Evolutionary conservation across 2,329 filamentous ascomycete species (phyloP), one percentile per base, ranked within the genome.

Genomic region (Paecilomyces niveus): DNA sequence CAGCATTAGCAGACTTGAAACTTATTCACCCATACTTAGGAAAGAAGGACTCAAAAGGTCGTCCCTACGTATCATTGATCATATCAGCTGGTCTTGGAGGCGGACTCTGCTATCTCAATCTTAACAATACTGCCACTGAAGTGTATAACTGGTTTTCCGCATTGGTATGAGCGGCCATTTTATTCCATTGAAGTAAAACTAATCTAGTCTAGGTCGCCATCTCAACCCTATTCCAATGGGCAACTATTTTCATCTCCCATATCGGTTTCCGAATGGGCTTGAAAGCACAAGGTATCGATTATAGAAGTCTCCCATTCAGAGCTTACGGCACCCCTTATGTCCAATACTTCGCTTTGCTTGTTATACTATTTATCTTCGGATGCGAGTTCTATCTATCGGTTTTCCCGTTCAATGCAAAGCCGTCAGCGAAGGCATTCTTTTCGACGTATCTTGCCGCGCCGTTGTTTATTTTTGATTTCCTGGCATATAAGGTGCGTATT

Each of bases 111-210:
- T 74, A 74, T 61, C 63, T 74, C 3, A 73, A 73, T 55, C 64
- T 64, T 22, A 69, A 69, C 53, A 64, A 65, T 49, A 61, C 65
- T 22, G 64, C 65, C 3, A 60, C 57, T 11, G 53, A 65, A 18
- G 71, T 73, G 1, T 74, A 73, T 53, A 61, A 60, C 13, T 74
- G 70, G 71, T 72, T 74, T 55, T 71, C 71, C 1, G 60, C 63
- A 11, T 55, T 70, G 63, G 66, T 67, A 54, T 54, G 63, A 10
- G 6, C 9, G 15, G 2, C 7, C 4, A 1, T 15, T 26, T 15
- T 39, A n/a, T 39, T 39, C 35, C n/a, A 3, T 10, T 39, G 5
- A 3, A 39, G 5, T 15, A 13, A 3, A 39, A 39, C 13, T 39
- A 39, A 11, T 26, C 35, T 11, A 11, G 1, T 49, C 2, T 51